Conservation (phyloP, 495 filamentous ascomycete genomes). For the Penicillium mononematosum region DNA sequence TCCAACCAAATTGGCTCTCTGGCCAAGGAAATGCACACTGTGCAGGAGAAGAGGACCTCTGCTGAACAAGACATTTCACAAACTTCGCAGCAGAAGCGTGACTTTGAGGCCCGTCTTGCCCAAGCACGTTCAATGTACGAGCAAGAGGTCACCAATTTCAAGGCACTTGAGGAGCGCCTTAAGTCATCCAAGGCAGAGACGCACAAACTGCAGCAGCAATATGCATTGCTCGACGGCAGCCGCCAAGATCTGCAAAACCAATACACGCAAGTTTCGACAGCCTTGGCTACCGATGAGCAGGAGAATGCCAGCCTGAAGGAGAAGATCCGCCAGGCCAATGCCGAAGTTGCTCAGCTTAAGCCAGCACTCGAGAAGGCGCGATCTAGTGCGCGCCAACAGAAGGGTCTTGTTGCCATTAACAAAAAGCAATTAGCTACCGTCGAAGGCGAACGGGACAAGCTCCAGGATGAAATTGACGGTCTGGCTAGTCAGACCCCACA, state of each 20-base stretch:
- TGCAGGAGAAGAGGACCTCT: slow-evolving; percentile 73
- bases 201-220: slow-evolving; percentile 76
- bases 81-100: slow-evolving; percentile 78
- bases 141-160: slow-evolving; percentile 84
- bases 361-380: slow-evolving; percentile 88
- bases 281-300: slow-evolving; percentile 80
- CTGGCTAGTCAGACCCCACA: slow-evolving; percentile 55
- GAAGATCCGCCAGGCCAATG: slow-evolving; percentile 76
- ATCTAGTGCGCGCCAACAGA: slow-evolving; percentile 87
- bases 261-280: slow-evolving; percentile 69
- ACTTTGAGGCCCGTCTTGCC: slow-evolving; percentile 82
- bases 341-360: slow-evolving; percentile 76
- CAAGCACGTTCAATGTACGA: slow-evolving; percentile 87
- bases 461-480: slow-evolving; percentile 73
- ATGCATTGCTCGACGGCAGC: slow-evolving; percentile 74
- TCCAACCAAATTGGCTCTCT: slow-evolving; percentile 91
- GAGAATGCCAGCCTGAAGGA: slow-evolving; percentile 87
- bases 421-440: slow-evolving; percentile 93
- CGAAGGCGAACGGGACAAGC: slow-evolving; percentile 81
- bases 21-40: slow-evolving; percentile 88
- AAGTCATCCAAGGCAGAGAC: slow-evolving; percentile 72
- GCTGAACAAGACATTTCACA: slow-evolving; percentile 78
- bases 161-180: slow-evolving; percentile 79
- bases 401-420: slow-evolving; percentile 93
- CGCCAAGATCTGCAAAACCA: slow-evolving; percentile 84